These are phyloP conservation scores for Dactylonectria estremocensis DNA, from an alignment of 2,329 filamentous ascomycete genomes.

Conservation along the genomic window DNA sequence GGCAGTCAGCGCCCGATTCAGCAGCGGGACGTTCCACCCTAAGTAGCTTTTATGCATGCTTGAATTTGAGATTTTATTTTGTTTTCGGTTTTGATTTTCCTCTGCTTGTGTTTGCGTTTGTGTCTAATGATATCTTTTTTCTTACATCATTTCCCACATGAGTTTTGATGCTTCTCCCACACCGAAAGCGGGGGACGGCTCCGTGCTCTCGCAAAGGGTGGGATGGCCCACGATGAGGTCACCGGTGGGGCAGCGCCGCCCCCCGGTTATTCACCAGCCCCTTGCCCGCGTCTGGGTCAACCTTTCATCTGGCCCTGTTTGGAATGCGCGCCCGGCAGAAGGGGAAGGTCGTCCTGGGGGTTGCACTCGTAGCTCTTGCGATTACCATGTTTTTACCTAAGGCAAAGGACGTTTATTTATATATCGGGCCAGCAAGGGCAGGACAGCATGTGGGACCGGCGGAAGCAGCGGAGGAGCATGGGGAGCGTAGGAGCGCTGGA, in stretches of 20 bases:
- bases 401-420: too few relatives aligned
- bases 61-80: not conserved
- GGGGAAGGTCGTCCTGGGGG: not conserved
- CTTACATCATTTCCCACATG: not conserved
- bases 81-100: too few relatives aligned
- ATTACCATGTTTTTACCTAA: not conserved
- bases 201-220: not conserved
- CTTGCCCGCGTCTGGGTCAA: not conserved
- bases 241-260: not conserved
- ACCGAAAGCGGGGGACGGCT: not conserved
- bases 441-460: not conserved
- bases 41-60: not conserved
- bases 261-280: not conserved
- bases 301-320: not conserved
- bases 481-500: not conserved
- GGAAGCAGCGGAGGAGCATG: not conserved
- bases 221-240: conserved; percentile 4
- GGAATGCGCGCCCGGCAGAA: not conserved
- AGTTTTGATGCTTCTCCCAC: not conserved
- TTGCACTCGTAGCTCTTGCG: not conserved
- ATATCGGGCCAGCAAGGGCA: not conserved
- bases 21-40: not conserved
- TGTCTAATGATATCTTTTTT: too few relatives aligned
- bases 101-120: not conserved
- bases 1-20: conserved; percentile 7